These are phyloP conservation scores for Drechslera avenae DNA, from an alignment of 2,329 filamentous ascomycete species.

Conservation along the genomic window DNA sequence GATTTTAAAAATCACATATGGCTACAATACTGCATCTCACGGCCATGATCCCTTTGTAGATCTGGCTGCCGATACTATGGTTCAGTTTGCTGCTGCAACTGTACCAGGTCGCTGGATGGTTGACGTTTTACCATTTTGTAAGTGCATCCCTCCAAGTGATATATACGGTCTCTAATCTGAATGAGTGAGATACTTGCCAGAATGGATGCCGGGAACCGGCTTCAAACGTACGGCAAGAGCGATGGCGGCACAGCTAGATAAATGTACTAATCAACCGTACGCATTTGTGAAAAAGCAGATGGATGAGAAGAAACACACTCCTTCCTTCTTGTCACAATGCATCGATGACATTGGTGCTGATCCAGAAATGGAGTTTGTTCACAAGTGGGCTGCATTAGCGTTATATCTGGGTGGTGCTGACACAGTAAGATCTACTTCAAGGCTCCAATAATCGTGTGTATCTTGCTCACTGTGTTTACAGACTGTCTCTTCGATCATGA, in stretches of 20 bases:
- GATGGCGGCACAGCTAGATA: slow-evolving; percentile 32
- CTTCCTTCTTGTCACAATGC: slow-evolving; percentile 50
- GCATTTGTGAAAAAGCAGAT: slow-evolving; percentile 52
- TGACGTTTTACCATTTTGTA: slow-evolving; percentile 53
- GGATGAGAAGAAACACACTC: slow-evolving; percentile 28
- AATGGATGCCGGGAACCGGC: slow-evolving; percentile 54
- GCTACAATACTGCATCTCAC: slow-evolving; percentile 52
- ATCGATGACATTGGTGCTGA: slow-evolving; percentile 41
- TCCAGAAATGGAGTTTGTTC: slow-evolving; percentile 39
- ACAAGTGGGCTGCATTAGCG: slow-evolving; percentile 52
- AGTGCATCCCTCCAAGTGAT: slow-evolving; percentile 10
- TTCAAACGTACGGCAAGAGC: slow-evolving; percentile 19
- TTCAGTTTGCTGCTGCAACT: slow-evolving; percentile 48
- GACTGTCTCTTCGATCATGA: slow-evolving; percentile 49
- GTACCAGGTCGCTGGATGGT: slow-evolving; percentile 54
- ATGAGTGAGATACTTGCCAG: slow-evolving; percentile 48
- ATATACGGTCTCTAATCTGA: neutral
- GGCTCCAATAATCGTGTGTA: neutral
- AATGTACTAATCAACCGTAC: slow-evolving; percentile 50
- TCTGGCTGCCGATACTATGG: slow-evolving; percentile 49
- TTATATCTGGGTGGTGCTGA: slow-evolving; percentile 54
- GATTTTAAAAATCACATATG: slow-evolving; percentile 41
- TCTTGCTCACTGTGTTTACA: slow-evolving; percentile 11
- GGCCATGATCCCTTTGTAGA: slow-evolving; percentile 52
- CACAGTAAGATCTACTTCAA: slow-evolving; percentile 32